Evolutionary conservation across 208 protist genomes (phyloP).

Genomic region (Paratrypanosoma confusum): DNA sequence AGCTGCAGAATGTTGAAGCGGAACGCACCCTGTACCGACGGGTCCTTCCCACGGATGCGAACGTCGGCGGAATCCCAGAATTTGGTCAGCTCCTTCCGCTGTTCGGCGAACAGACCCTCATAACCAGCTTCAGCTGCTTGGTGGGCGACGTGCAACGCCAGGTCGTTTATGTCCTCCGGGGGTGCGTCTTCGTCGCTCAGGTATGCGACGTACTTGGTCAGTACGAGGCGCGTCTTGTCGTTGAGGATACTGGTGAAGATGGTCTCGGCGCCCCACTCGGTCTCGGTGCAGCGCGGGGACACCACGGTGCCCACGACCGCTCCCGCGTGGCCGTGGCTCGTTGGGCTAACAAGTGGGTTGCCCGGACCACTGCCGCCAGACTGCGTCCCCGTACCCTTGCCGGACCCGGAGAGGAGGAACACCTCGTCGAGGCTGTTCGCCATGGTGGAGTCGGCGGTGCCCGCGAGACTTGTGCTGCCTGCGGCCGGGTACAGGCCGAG

Average conservation of each 20-base stretch:
- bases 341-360: too few species aligned
- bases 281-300: slow-evolving; percentile 23
- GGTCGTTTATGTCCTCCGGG: slow-evolving; percentile 71
- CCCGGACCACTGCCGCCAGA: too few species aligned
- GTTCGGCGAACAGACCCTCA: slow-evolving; percentile 48
- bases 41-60: slow-evolving; percentile 18
- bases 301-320: slow-evolving; percentile 11
- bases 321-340: too few species aligned
- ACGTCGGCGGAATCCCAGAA: slow-evolving; percentile 74
- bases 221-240: slow-evolving; percentile 45
- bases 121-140: slow-evolving; percentile 45
- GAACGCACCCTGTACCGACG: slow-evolving; percentile 54
- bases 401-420: too few species aligned
- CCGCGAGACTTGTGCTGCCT: too few species aligned
- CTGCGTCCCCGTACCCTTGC: too few species aligned
- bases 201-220: slow-evolving; percentile 75
- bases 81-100: slow-evolving; percentile 33
- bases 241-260: slow-evolving; percentile 72
- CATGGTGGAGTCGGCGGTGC: too few species aligned
- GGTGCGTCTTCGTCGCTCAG: slow-evolving; percentile 64
- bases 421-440: too few species aligned
- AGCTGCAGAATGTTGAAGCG: slow-evolving; percentile 84
- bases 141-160: slow-evolving; percentile 47
- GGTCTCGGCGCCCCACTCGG: slow-evolving; percentile 52
- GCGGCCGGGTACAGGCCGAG: too few species aligned